Conservation (phyloP, 2,329 filamentous ascomycete genomes). For the Stagonosporopsis cucurbitacearum region DNA sequence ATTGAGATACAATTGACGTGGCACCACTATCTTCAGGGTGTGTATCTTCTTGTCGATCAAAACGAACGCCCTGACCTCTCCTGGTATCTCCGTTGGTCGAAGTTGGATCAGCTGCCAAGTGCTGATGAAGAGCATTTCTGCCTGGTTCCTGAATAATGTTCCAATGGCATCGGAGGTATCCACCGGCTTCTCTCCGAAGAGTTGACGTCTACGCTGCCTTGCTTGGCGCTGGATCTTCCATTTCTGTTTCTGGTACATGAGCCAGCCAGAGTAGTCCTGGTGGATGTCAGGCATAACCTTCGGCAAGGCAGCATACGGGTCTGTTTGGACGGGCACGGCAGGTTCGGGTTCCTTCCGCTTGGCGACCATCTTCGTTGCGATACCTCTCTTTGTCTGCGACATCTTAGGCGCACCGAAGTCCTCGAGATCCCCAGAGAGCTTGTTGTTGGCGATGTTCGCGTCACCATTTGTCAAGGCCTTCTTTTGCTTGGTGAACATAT, state of each 20-base stretch:
- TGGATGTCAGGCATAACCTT: slow-evolving; percentile 83
- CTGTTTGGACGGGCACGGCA: slow-evolving; percentile 63
- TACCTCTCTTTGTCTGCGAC: slow-evolving; percentile 50
- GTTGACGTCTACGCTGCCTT: slow-evolving; percentile 79
- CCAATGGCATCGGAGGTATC: slow-evolving; percentile 68
- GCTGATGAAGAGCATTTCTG: slow-evolving; percentile 85
- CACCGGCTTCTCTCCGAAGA: slow-evolving; percentile 84
- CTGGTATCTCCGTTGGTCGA: slow-evolving; percentile 79
- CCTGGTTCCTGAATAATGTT: slow-evolving; percentile 86
- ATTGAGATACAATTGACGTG: slow-evolving; percentile 88
- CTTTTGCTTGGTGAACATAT: slow-evolving; percentile 78
- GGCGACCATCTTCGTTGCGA: slow-evolving; percentile 54
- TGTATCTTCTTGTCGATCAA: slow-evolving; percentile 94
- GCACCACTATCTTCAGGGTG: slow-evolving; percentile 84
- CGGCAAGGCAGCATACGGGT: slow-evolving; percentile 84
- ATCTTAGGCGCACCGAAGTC: slow-evolving; percentile 72
- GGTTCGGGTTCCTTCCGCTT: slow-evolving; percentile 58
- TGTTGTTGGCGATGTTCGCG: slow-evolving; percentile 67
- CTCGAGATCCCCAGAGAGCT: slow-evolving; percentile 72
- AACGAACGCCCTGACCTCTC: slow-evolving; percentile 86
- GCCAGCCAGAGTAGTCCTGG: slow-evolving; percentile 84
- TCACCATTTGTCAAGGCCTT: slow-evolving; percentile 74
- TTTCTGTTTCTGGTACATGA: slow-evolving; percentile 96
- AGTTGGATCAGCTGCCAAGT: slow-evolving; percentile 96
- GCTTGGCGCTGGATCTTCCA: slow-evolving; percentile 98